Evolutionary conservation across 2,329 filamentous ascomycete genomes (phyloP).

Genomic region (Penicillium brevicompactum): DNA sequence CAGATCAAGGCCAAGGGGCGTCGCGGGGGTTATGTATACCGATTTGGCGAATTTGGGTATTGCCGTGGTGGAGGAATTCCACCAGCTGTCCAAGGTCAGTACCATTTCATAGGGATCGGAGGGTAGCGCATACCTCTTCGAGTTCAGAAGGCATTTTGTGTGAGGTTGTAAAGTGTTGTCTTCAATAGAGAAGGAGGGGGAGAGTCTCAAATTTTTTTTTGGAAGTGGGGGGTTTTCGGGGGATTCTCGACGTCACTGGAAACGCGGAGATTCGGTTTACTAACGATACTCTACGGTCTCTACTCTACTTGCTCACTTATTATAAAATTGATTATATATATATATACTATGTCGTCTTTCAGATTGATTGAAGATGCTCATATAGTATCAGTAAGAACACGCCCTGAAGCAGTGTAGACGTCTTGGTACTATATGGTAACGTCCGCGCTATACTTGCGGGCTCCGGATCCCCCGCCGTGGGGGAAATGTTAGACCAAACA

Average conservation of each 20-base stretch:
- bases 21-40: constrained; percentile 49
- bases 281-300: too few relatives aligned
- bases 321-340: too few relatives aligned
- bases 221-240: constrained; percentile 13
- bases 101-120: neutral
- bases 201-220: constrained; percentile 16
- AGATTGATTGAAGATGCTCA: too few relatives aligned
- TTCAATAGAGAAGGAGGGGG: neutral
- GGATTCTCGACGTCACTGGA: constrained; percentile 16
- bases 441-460: too few relatives aligned
- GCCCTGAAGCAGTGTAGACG: too few relatives aligned
- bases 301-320: too few relatives aligned
- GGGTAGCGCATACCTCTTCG: constrained; percentile 63
- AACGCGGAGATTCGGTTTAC: constrained; percentile 2
- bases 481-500: too few relatives aligned
- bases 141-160: constrained; percentile 71
- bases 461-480: too few relatives aligned
- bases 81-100: constrained; percentile 49
- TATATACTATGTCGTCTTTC: too few relatives aligned
- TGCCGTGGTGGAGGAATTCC: constrained; percentile 89
- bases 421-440: too few relatives aligned
- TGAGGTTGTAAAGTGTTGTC: neutral
- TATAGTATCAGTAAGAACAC: too few relatives aligned
- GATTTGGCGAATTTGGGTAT: constrained; percentile 83
- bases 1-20: constrained; percentile 14